These are phyloP conservation scores for Pythium coloratum DNA, from an alignment of 352 stramenopile species.

Conservation along the genomic window DNA sequence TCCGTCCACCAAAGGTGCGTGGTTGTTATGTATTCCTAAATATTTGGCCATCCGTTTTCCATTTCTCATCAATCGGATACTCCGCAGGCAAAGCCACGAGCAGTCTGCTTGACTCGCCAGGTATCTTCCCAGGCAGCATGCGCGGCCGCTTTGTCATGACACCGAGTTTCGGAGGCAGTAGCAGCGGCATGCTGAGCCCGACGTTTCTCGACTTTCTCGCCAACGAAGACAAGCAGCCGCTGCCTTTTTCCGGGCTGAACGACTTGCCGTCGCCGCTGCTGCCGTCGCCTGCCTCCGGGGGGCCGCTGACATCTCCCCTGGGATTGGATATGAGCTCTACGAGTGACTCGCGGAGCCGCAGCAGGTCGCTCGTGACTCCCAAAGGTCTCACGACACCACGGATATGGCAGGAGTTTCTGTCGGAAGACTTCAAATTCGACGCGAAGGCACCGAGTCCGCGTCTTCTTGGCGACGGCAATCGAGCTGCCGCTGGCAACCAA, in stretches of 20 bases:
- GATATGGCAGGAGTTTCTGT: conserved; percentile 76
- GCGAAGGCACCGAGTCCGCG: conserved; percentile 21
- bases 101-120: conserved; percentile 28
- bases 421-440: conserved; percentile 71
- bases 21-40: background rate
- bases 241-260: conserved; percentile 34
- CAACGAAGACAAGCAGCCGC: conserved; percentile 56
- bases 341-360: conserved; percentile 21
- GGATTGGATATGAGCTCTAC: conserved; percentile 28
- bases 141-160: conserved; percentile 22
- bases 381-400: conserved; percentile 36
- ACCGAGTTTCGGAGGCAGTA: conserved; percentile 21
- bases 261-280: conserved; percentile 44
- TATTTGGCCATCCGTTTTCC: background rate
- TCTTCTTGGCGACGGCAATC: background rate
- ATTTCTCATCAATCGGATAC: background rate
- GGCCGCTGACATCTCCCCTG: conserved; percentile 27
- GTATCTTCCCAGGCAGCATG: conserved; percentile 19
- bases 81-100: background rate
- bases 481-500: background rate
- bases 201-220: conserved; percentile 79
- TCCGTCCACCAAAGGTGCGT: conserved; percentile 16
- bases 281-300: conserved; percentile 29
- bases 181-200: conserved; percentile 58
- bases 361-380: conserved; percentile 27